Evolutionary conservation across 495 filamentous ascomycete genomes (phyloP).

Genomic region (Chaetomium tenue): DNA sequence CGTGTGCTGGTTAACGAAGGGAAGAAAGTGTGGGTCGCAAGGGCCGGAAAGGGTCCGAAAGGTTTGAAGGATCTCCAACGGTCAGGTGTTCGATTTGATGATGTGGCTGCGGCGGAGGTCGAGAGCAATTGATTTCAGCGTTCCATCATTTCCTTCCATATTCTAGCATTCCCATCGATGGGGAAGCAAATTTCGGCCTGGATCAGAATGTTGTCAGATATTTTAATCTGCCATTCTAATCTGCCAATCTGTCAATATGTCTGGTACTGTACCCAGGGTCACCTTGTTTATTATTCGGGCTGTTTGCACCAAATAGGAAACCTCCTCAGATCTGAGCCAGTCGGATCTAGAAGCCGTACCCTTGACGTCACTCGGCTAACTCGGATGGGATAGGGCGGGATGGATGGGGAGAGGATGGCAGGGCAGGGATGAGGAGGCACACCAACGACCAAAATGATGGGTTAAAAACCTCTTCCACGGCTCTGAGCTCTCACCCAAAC

Average conservation of each 20-base stretch:
- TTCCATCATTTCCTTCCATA: too few species aligned
- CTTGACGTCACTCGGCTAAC: conserved; percentile 7
- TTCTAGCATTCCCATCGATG: too few species aligned
- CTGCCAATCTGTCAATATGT: not conserved
- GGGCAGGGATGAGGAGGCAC: too few species aligned
- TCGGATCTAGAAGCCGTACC: not conserved
- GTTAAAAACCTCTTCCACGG: too few species aligned
- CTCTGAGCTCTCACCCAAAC: too few species aligned
- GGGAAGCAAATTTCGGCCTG: too few species aligned
- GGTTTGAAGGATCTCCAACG: not conserved
- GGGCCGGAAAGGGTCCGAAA: too few species aligned
- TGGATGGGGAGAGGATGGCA: not conserved
- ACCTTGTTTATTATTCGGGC: too few species aligned
- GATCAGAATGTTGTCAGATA: not conserved
- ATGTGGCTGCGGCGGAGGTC: not conserved
- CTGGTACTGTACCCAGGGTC: conserved; percentile 1
- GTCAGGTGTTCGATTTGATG: not conserved
- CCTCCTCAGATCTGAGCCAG: not conserved
- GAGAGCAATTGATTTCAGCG: not conserved
- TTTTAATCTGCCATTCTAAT: not conserved
- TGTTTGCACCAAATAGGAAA: too few species aligned
- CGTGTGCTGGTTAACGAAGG: not conserved
- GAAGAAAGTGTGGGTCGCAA: not conserved
- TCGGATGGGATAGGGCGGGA: not conserved
- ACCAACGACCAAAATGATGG: too few species aligned